phyloP scores from a whole-genome alignment of 1,284 basidiomycete genomes.

The Leccinum brunneo-olivaceum region DNA sequence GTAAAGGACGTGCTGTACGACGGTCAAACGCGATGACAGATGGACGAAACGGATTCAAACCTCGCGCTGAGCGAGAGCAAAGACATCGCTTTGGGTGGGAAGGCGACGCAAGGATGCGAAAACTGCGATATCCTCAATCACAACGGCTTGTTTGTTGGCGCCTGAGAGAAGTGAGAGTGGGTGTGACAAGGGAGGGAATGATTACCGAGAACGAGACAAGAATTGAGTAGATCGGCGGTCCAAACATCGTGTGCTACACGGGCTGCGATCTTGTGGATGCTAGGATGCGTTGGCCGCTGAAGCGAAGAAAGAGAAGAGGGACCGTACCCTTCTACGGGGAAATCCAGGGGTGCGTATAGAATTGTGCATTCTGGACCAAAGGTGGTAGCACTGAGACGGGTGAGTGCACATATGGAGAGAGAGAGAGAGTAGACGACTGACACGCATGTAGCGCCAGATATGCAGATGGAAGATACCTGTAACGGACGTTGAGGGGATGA shows the following conservation, averaged over 20 bases:
- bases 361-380: conserved; percentile 29
- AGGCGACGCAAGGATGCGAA: conserved; percentile 31
- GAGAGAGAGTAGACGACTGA: conserved; percentile 27
- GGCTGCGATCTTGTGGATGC: conserved; percentile 19
- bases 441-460: conserved; percentile 44
- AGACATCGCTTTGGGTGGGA: conserved; percentile 54
- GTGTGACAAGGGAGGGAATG: not conserved
- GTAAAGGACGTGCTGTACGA: conserved; percentile 48
- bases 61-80: conserved; percentile 45
- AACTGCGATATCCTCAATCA: conserved; percentile 45
- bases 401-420: conserved; percentile 25
- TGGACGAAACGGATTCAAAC: conserved; percentile 29
- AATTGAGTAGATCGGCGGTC: conserved; percentile 43
- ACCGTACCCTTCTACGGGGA: conserved; percentile 12
- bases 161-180: conserved; percentile 32
- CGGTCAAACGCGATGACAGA: not conserved
- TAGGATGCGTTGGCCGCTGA: conserved; percentile 14
- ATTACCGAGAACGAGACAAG: conserved; percentile 50
- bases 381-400: conserved; percentile 24
- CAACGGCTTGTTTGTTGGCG: conserved; percentile 42
- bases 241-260: conserved; percentile 48
- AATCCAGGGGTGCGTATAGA: conserved; percentile 21
- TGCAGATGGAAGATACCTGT: conserved; percentile 50
- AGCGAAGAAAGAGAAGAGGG: not conserved
- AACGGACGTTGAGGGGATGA: not conserved